phyloP scores from a whole-genome alignment of 1,284 basidiomycete species.

The Cryptococcus sp. region DNA sequence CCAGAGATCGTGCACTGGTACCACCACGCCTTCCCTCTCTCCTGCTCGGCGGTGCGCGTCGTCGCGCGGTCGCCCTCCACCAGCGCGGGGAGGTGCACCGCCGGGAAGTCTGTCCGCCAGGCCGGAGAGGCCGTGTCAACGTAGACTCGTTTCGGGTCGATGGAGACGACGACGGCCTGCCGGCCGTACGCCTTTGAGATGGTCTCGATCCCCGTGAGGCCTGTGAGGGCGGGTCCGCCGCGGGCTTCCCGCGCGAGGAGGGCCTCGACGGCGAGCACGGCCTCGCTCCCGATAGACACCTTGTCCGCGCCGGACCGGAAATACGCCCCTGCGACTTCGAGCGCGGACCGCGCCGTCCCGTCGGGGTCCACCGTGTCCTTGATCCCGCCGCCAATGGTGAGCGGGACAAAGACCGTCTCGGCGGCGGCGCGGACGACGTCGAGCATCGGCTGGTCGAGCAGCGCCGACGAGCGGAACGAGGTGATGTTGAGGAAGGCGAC shows the following conservation, averaged over 20 bases:
- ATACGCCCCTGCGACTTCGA: slow-evolving; percentile 93
- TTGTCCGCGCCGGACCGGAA: slow-evolving; percentile 98
- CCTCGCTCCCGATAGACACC: slow-evolving; percentile 86
- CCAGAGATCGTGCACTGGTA: slow-evolving; percentile 97
- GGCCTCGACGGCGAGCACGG: slow-evolving; percentile 88
- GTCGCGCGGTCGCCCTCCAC: slow-evolving; percentile 52
- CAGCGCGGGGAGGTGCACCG: slow-evolving; percentile 39
- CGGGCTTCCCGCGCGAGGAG: slow-evolving; percentile 58
- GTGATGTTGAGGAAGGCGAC: slow-evolving; percentile 98
- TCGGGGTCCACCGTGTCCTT: slow-evolving; percentile 95
- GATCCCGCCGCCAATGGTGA: slow-evolving; percentile 98
- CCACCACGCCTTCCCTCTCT: slow-evolving; percentile 86
- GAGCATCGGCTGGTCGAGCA: slow-evolving; percentile 97
- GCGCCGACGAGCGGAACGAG: slow-evolving; percentile 92
- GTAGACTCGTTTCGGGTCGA: slow-evolving; percentile 90
- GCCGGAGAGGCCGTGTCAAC: slow-evolving; percentile 61
- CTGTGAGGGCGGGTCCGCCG: slow-evolving; percentile 53
- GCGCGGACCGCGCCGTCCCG: slow-evolving; percentile 76
- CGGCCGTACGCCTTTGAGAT: slow-evolving; percentile 90
- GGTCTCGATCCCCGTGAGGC: slow-evolving; percentile 79
- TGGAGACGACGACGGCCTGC: slow-evolving; percentile 96
- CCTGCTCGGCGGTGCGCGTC: slow-evolving; percentile 54
- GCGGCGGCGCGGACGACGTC: slow-evolving; percentile 88
- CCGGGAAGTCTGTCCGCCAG: slow-evolving; percentile 60
- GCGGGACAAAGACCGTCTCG: slow-evolving; percentile 89